A percentile compares a stretch with the other conserved stretches of the same genome.
phyloP scores from a whole-genome alignment of 441 rosid genomes.

The Croton laevigatus region DNA sequence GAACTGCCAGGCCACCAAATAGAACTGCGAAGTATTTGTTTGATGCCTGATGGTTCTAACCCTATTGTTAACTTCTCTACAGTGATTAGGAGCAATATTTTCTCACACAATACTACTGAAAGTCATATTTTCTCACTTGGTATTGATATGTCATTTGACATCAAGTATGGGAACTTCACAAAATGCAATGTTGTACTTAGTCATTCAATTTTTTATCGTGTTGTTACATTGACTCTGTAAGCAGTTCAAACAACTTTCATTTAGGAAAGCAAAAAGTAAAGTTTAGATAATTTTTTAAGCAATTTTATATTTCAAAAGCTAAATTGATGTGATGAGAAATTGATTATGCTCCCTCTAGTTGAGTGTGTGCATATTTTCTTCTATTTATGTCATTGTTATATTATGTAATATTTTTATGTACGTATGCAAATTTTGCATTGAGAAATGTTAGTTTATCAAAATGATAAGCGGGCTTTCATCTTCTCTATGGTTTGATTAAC shows the following conservation, averaged over 20 bases:
- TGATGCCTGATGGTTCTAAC: no score
- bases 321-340: no score
- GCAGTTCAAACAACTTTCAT: conserved; percentile 23
- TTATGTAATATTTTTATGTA: no score
- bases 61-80: conserved; percentile 79
- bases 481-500: background rate
- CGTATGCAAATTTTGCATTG: background rate
- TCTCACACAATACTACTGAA: no score
- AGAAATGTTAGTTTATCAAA: no score
- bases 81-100: no score
- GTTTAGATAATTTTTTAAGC: background rate
- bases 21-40: no score
- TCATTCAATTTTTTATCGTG: conserved; percentile 57
- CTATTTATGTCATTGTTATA: no score
- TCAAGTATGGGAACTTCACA: conserved; percentile 69
- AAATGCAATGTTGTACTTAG: conserved; percentile 75
- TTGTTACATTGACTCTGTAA: conserved; percentile 76
- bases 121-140: conserved; percentile 56
- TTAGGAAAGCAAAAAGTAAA: background rate
- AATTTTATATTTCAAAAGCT: no score
- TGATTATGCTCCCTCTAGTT: no score
- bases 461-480: background rate
- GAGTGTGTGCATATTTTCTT: no score
- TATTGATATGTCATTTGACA: conserved; percentile 72
- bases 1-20: no score